phyloP scores from a whole-genome alignment of 2,329 filamentous ascomycete species.

The Aspergillaceae sp. region DNA sequence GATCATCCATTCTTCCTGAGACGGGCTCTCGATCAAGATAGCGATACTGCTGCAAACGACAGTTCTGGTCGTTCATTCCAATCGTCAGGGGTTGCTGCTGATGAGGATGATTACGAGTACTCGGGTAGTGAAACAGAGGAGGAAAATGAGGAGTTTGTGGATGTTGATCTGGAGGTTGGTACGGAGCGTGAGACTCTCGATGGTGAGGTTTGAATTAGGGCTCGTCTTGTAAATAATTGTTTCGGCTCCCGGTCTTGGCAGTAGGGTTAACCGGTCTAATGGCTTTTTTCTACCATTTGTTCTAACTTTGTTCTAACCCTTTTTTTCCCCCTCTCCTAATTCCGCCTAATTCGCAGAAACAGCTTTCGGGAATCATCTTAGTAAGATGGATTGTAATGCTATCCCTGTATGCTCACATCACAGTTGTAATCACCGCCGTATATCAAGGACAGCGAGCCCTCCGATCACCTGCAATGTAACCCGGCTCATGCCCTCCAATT shows the following conservation, averaged over 20 bases:
- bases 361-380: too few species aligned
- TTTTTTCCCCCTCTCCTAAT: background rate
- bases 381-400: too few species aligned
- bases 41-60: background rate
- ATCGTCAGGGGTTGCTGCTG: too few species aligned
- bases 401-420: too few species aligned
- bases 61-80: background rate
- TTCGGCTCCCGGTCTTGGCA: background rate
- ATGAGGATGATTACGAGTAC: background rate
- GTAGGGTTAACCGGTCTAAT: background rate
- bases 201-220: too few species aligned
- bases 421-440: too few species aligned
- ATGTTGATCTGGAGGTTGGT: too few species aligned
- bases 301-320: background rate
- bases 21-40: background rate
- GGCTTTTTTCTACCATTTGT: background rate
- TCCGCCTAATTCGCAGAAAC: too few species aligned
- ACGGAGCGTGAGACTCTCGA: too few species aligned
- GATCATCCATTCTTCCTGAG: conserved; percentile 21
- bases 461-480: too few species aligned
- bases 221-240: background rate
- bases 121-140: background rate
- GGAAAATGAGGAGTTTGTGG: background rate
- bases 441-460: too few species aligned
- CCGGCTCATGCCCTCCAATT: too few species aligned